phyloP scores from a whole-genome alignment of 495 filamentous ascomycete genomes.

The Platismatia glauca region DNA sequence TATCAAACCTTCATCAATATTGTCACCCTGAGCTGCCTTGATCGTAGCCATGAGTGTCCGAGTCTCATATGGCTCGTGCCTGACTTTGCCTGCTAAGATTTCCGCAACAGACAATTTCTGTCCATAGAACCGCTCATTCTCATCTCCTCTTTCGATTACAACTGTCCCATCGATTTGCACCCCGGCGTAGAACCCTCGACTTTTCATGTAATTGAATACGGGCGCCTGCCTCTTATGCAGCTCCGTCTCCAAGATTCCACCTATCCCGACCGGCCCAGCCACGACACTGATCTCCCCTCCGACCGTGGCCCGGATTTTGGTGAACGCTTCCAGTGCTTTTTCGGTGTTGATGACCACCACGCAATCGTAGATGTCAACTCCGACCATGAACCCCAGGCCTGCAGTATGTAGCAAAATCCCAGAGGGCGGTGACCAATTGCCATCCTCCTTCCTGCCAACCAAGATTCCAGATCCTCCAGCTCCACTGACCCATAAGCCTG shows the following conservation, averaged over 20 bases:
- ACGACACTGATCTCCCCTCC: conserved; percentile 69
- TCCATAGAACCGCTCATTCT: conserved; percentile 82
- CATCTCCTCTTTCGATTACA: conserved; percentile 74
- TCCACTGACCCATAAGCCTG: conserved; percentile 82
- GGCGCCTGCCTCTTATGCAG: conserved; percentile 60
- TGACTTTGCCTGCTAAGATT: conserved; percentile 70
- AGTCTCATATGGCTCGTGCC: conserved; percentile 55
- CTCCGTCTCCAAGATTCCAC: conserved; percentile 66
- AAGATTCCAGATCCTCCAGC: conserved; percentile 79
- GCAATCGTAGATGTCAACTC: conserved; percentile 90
- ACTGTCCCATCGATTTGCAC: conserved; percentile 78
- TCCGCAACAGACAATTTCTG: conserved; percentile 65
- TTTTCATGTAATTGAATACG: conserved; percentile 83
- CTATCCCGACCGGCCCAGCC: conserved; percentile 70
- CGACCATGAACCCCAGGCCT: conserved; percentile 77
- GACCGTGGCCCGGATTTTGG: conserved; percentile 63
- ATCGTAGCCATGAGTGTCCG: conserved; percentile 65
- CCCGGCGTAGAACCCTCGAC: conserved; percentile 72
- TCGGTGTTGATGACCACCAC: conserved; percentile 82
- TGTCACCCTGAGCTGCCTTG: conserved; percentile 75
- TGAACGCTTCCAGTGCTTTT: conserved; percentile 71
- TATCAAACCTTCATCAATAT: conserved; percentile 54
- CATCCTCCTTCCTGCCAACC: conserved; percentile 61
- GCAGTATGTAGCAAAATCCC: conserved; percentile 83
- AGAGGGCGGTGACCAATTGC: conserved; percentile 81